These are phyloP conservation scores for Vitellaria paradoxa DNA, from an alignment of 179 eudicot genomes.

Conservation along the genomic window DNA sequence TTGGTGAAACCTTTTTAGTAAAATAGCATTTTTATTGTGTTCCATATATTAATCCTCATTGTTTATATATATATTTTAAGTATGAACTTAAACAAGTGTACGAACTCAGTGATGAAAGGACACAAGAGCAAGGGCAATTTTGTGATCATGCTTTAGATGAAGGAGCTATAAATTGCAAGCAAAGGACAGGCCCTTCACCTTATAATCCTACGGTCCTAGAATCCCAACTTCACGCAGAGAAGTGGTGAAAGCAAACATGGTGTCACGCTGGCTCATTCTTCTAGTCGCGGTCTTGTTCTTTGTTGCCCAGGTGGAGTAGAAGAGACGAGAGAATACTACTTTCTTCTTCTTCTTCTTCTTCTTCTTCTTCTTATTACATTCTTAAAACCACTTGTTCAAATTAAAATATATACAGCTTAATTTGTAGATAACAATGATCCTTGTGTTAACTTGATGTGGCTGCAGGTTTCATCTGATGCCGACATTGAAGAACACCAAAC, in stretches of 20 bases:
- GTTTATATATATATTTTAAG: no score
- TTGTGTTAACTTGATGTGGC: background rate
- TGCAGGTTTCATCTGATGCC: conserved; percentile 28
- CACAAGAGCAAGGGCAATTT: background rate
- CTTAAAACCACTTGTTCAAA: background rate
- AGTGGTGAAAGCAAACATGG: conserved; percentile 13
- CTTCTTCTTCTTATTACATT: background rate
- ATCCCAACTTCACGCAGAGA: background rate
- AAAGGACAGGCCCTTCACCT: background rate
- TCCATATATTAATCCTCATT: no score
- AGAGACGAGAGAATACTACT: no score
- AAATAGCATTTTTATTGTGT: no score
- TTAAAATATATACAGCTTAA: background rate
- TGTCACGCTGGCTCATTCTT: conserved; percentile 15
- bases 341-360: no score
- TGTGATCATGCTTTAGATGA: background rate
- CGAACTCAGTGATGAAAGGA: no score
- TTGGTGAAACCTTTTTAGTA: no score
- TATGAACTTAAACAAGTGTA: no score
- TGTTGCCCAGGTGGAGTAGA: conserved; percentile 9
- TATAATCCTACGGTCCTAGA: background rate
- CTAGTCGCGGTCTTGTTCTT: conserved; percentile 15
- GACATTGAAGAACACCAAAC: conserved; percentile 20
- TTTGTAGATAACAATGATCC: background rate
- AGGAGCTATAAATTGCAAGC: conserved; percentile 6